Percentiles rank a stretch among this genome's conserved stretches.
phyloP scores from a whole-genome alignment of 257 asterid species.

The Jacaranda copaia region DNA sequence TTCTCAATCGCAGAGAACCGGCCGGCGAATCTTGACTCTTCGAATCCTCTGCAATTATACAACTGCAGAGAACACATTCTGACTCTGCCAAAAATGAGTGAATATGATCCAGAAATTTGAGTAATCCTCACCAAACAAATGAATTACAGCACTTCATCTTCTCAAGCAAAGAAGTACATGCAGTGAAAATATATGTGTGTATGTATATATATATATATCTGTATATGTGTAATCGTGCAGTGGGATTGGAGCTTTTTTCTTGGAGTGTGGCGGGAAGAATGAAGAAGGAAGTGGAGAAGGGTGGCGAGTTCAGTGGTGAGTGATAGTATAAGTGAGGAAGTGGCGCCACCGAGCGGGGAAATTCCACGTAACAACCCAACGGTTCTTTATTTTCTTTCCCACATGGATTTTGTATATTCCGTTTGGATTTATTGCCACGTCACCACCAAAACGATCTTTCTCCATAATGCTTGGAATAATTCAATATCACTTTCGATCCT shows the following conservation, averaged over 20 bases:
- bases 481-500: neutral
- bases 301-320: slow-evolving; percentile 32
- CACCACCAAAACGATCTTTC: slow-evolving; percentile 29
- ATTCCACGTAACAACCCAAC: slow-evolving; percentile 48
- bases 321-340: slow-evolving; percentile 52
- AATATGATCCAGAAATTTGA: slow-evolving; percentile 10
- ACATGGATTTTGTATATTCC: slow-evolving; percentile 31
- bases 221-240: slow-evolving; percentile 26
- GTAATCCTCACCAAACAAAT: slow-evolving; percentile 2
- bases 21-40: slow-evolving; percentile 37
- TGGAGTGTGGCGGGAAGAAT: neutral
- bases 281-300: slow-evolving; percentile 25
- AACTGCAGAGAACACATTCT: slow-evolving; percentile 64
- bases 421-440: slow-evolving; percentile 39
- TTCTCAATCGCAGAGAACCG: slow-evolving; percentile 32
- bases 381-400: slow-evolving; percentile 25
- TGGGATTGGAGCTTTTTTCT: slow-evolving; percentile 46
- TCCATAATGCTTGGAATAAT: neutral
- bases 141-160: neutral
- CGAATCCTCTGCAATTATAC: slow-evolving; percentile 54
- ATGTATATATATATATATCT: neutral
- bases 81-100: slow-evolving; percentile 2
- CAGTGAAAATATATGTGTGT: neutral
- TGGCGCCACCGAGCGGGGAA: slow-evolving; percentile 55
- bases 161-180: neutral